Evolutionary conservation across 257 asterid genomes (phyloP).

Genomic region (Sherardia arvensis): DNA sequence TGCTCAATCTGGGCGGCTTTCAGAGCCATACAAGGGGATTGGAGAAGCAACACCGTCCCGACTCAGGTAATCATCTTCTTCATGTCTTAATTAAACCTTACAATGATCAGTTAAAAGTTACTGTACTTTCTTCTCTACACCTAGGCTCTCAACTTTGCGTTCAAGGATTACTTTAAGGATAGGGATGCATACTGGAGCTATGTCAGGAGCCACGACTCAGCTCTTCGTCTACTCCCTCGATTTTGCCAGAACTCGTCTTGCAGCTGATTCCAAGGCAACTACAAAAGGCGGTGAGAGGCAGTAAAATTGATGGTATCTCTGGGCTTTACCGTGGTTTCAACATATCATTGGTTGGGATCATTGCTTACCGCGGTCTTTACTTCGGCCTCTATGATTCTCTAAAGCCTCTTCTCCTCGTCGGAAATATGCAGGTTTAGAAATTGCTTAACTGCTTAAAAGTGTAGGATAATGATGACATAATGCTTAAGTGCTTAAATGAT

Average conservation of each 20-base stretch:
- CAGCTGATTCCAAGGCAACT: constrained; percentile 60
- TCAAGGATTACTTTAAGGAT: constrained; percentile 70
- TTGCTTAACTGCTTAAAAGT: not conserved
- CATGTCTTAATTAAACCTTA: constrained; percentile 12
- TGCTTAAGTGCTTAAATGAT: no score
- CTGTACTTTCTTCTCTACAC: constrained; percentile 1
- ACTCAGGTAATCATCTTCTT: constrained; percentile 44
- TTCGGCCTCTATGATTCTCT: constrained; percentile 79
- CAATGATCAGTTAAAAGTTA: no score
- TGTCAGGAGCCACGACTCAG: constrained; percentile 70
- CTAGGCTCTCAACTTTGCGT: constrained; percentile 78
- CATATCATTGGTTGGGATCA: constrained; percentile 64
- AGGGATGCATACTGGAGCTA: constrained; percentile 66
- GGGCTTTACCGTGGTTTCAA: constrained; percentile 81
- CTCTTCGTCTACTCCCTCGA: constrained; percentile 60
- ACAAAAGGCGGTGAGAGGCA: constrained; percentile 72
- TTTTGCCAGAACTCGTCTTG: constrained; percentile 69
- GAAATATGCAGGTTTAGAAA: constrained; percentile 46
- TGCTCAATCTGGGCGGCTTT: constrained; percentile 65
- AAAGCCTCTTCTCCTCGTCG: constrained; percentile 57
- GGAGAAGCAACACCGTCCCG: constrained; percentile 83
- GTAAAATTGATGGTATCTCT: constrained; percentile 51
- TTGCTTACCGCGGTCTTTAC: constrained; percentile 76
- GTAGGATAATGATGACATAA: not conserved
- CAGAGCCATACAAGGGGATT: constrained; percentile 69